Evolutionary conservation across 2,329 filamentous ascomycete genomes (phyloP).

Genomic region (Trichoderma atrobrunneum): DNA sequence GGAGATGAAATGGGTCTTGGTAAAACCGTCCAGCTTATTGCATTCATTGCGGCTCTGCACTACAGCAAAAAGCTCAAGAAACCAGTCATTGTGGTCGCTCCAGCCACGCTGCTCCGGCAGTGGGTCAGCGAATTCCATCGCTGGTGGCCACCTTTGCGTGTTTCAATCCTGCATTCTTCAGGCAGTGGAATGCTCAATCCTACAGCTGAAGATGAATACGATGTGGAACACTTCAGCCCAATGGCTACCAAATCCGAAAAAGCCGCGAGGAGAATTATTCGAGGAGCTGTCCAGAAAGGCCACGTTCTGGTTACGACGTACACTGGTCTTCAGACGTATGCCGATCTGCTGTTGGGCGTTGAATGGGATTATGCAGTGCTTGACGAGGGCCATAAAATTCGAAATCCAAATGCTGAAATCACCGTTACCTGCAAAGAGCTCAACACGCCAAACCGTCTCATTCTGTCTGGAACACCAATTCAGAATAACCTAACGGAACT

Average conservation of each 20-base stretch:
- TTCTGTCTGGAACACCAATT: slow-evolving; percentile 94
- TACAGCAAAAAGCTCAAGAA: slow-evolving; percentile 82
- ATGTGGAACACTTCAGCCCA: slow-evolving; percentile 44
- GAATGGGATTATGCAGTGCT: slow-evolving; percentile 93
- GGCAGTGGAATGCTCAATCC: slow-evolving; percentile 95
- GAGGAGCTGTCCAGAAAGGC: slow-evolving; percentile 76
- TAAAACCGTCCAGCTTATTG: slow-evolving; percentile 73
- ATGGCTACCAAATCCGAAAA: slow-evolving; percentile 41
- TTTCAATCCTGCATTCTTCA: slow-evolving; percentile 91
- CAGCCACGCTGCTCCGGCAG: slow-evolving; percentile 90
- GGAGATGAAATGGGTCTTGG: slow-evolving; percentile 99
- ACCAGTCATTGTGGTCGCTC: slow-evolving; percentile 87
- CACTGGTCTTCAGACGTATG: slow-evolving; percentile 89
- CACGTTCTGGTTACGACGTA: slow-evolving; percentile 96
- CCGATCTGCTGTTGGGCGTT: slow-evolving; percentile 73
- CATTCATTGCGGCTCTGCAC: slow-evolving; percentile 86
- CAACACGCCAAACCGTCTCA: slow-evolving; percentile 83
- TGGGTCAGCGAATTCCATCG: slow-evolving; percentile 99
- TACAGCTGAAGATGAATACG: slow-evolving; percentile 54
- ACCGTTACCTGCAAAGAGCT: slow-evolving; percentile 95
- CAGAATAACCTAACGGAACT: slow-evolving; percentile 95
- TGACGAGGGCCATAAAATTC: slow-evolving; percentile 97
- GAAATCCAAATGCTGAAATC: slow-evolving; percentile 92
- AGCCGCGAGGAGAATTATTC: slow-evolving; percentile 75
- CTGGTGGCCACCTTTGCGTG: slow-evolving; percentile 98